Conservation (phyloP, 495 filamentous ascomycete genomes). For the Penicillium cinerascens region DNA sequence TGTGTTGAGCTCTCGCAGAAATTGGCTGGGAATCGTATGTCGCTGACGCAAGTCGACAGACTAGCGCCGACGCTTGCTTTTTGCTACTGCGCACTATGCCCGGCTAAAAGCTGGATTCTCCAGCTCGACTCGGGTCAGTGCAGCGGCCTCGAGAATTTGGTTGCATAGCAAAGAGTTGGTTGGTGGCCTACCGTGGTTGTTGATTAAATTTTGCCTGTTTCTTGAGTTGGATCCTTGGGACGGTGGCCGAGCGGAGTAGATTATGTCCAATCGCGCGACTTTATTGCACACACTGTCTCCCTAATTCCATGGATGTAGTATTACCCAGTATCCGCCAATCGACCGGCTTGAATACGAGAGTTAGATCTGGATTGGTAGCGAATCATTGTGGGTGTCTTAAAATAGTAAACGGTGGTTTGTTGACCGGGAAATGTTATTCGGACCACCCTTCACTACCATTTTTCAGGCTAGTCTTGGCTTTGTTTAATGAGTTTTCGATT, state of each 20-base stretch:
- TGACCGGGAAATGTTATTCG: neutral
- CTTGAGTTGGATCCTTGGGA: conserved; percentile 4
- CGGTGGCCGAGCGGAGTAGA: conserved; percentile 14
- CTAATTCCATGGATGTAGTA: conserved; percentile 5
- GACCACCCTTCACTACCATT: neutral
- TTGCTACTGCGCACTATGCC: neutral
- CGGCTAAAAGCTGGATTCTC: neutral
- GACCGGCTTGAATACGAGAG: neutral
- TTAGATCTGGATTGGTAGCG: neutral
- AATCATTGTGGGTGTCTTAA: neutral
- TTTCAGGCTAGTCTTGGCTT: neutral
- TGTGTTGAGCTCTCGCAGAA: neutral
- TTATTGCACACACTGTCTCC: neutral
- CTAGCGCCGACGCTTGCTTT: neutral
- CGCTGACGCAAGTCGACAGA: conserved; percentile 8
- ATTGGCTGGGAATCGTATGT: neutral
- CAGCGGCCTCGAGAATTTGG: neutral
- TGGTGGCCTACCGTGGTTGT: neutral
- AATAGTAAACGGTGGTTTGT: neutral
- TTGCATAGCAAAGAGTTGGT: neutral
- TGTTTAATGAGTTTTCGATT: no score
- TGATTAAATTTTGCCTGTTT: neutral
- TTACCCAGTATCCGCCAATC: conserved; percentile 7
- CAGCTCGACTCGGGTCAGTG: neutral
- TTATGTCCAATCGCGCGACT: conserved; percentile 12